Evolutionary conservation across 352 stramenopile species (phyloP), one percentile per base, ranked within the genome.

Genomic region (Phytophthora cryptogea): DNA sequence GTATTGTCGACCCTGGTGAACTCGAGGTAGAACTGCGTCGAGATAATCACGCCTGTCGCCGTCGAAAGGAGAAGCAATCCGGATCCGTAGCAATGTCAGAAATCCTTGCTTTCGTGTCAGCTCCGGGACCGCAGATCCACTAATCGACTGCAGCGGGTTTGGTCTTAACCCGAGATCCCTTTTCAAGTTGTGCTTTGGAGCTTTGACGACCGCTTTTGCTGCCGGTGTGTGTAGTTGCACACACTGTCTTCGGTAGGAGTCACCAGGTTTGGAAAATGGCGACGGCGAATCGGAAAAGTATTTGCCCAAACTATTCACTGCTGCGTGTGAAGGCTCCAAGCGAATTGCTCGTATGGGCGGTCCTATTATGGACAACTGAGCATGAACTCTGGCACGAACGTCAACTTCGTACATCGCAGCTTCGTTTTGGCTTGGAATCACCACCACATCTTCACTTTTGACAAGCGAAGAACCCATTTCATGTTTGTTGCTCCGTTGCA

Each of bases 331-430:
- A 39, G 70, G 63, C 20, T 71, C 63, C 8, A 88, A 59, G 7
- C 74, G 69, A 26, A 88, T 81, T 13, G 72, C 63, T 32, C 78
- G 66, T 45, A 87, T 68, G 4, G 77, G 77, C 2, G 74, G 76
- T 2, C 37, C 47, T 6, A 52, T 43, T 11, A 31, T 44, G 6
- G 23, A 68, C 66, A 76, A 70, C 37, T 68, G 48, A 10, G 63
- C 57, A 8, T 49, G 54, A 52, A 70, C 55, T 42, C 55, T 37
- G 16, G 55, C 28, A 20, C 61, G 54, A 9, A 70, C 61, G 33
- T 70, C 61, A 35, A 66, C 33, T 54, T 70, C 54, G 39, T 61
- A 70, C 13, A 45, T 4, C 16, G 31, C 33, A 0, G 26, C 20
- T 17, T 46, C 27, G 11, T 49, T 36, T 42, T 50, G 33, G 14